phyloP scores from a whole-genome alignment of 768 basidiomycete genomes.

The Lactarius indigo region DNA sequence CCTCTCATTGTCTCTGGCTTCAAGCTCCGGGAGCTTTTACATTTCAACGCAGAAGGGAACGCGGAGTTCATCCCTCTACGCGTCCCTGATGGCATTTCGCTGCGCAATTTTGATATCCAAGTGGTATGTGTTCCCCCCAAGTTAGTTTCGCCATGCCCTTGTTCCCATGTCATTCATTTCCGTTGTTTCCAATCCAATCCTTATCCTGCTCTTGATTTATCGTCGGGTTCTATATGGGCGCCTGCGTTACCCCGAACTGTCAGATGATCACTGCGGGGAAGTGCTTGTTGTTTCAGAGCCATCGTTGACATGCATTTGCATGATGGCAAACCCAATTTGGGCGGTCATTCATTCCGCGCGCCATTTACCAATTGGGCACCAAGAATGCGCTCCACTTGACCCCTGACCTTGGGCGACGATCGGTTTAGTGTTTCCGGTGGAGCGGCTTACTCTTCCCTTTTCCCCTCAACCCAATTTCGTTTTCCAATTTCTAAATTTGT shows the following conservation, averaged over 20 bases:
- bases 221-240: conserved; percentile 9
- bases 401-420: conserved; percentile 19
- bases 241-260: conserved; percentile 3
- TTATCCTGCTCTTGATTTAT: conserved; percentile 1
- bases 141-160: neutral
- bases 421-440: conserved; percentile 14
- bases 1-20: conserved; percentile 33
- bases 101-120: conserved; percentile 88
- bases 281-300: neutral
- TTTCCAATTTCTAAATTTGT: conserved; percentile 30
- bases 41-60: conserved; percentile 35
- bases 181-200: neutral
- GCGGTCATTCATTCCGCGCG: neutral
- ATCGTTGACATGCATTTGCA: conserved; percentile 5
- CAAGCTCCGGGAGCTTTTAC: conserved; percentile 36
- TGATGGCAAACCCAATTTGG: neutral
- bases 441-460: conserved; percentile 10
- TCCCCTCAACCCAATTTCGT: conserved; percentile 29
- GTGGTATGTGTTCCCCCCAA: conserved; percentile 59
- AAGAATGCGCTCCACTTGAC: neutral
- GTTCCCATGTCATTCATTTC: neutral
- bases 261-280: conserved; percentile 19
- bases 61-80: conserved; percentile 68
- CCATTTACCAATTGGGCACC: conserved; percentile 6
- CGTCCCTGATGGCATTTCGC: conserved; percentile 78